Conservation (phyloP, 148 eudicot species). For the Salicornia ramosissima region DNA sequence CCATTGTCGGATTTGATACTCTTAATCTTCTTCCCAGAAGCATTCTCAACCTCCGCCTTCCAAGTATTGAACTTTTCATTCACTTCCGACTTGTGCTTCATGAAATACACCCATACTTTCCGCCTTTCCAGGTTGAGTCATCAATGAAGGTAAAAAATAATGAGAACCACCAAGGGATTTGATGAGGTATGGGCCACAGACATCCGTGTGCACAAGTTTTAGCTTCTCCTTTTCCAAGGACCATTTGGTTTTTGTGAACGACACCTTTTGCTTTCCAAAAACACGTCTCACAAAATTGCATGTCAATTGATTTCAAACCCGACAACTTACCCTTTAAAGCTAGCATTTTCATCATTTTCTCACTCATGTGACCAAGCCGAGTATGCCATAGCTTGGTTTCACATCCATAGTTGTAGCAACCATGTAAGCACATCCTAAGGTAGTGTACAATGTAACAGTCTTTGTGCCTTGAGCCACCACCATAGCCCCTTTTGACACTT, state of each 20-base stretch:
- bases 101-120: slow-evolving; percentile 9
- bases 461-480: too few relatives aligned
- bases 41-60: slow-evolving; percentile 12
- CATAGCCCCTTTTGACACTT: too few relatives aligned
- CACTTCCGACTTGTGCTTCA: slow-evolving; percentile 12
- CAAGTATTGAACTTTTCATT: background rate
- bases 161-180: background rate
- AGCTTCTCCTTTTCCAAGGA: background rate
- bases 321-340: background rate
- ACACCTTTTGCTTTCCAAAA: background rate
- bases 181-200: background rate
- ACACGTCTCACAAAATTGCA: background rate
- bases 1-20: too few relatives aligned
- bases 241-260: background rate
- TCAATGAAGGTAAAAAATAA: slow-evolving; percentile 6
- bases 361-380: slow-evolving; percentile 9
- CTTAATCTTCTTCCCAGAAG: background rate
- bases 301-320: background rate
- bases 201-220: background rate
- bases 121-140: background rate
- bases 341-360: slow-evolving; percentile 8
- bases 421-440: background rate
- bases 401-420: background rate
- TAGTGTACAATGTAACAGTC: too few relatives aligned
- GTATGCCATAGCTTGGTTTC: background rate